A percentile compares a stretch with the other conserved stretches of the same genome.
These are phyloP conservation scores for Roridomyces roridus DNA, from an alignment of 768 basidiomycete genomes.

Conservation along the genomic window DNA sequence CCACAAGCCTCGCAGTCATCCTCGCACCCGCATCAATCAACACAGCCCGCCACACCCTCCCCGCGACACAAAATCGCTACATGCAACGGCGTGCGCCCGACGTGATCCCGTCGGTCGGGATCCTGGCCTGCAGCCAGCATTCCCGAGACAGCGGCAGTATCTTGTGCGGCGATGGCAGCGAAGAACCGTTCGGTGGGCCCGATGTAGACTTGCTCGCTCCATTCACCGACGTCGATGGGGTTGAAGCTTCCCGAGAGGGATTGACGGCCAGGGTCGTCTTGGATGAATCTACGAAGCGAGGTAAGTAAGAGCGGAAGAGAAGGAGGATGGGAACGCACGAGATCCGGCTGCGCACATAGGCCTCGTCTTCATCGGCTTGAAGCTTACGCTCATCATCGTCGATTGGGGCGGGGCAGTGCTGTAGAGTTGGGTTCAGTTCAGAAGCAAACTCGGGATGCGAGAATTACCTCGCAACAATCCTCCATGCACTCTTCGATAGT, in stretches of 20 bases:
- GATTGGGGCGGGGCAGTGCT: slow-evolving; percentile 62
- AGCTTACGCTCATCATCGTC: slow-evolving; percentile 60
- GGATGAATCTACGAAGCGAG: slow-evolving; percentile 50
- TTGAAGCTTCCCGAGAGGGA: slow-evolving; percentile 68
- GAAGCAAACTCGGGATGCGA: background rate
- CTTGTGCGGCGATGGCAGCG: slow-evolving; percentile 54
- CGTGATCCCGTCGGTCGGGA: slow-evolving; percentile 62
- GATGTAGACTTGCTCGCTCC: slow-evolving; percentile 67
- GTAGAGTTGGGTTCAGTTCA: background rate
- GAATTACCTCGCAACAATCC: slow-evolving; percentile 64
- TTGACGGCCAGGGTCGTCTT: slow-evolving; percentile 67
- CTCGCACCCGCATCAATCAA: slow-evolving; percentile 63
- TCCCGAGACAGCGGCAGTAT: slow-evolving; percentile 44
- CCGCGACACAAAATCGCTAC: slow-evolving; percentile 57
- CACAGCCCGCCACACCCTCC: slow-evolving; percentile 51
- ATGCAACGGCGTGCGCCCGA: slow-evolving; percentile 67
- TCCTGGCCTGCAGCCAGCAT: slow-evolving; percentile 51
- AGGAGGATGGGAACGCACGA: slow-evolving; percentile 38
- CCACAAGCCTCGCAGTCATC: slow-evolving; percentile 61
- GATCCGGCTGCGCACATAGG: slow-evolving; percentile 59
- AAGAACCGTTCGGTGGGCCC: slow-evolving; percentile 61
- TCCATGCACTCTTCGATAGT: slow-evolving; percentile 60
- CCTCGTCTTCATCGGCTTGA: slow-evolving; percentile 58
- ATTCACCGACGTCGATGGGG: slow-evolving; percentile 71
- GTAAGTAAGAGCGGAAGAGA: background rate